Conservation (phyloP, 805 yeast genomes). For the Sugiyamaella floridensis region DNA sequence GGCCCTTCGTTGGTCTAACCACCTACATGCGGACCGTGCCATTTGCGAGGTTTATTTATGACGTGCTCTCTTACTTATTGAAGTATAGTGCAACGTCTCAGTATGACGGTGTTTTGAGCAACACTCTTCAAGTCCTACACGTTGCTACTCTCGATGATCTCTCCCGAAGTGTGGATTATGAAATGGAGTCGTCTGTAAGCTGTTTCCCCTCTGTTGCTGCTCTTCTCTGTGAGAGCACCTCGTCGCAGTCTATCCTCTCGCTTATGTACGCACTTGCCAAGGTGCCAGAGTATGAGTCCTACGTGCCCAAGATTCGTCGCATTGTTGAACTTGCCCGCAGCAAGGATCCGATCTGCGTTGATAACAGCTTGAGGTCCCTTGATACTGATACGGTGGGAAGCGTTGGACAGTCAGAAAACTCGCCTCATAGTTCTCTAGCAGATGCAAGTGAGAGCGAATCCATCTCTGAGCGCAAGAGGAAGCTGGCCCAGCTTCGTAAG, state of each 20-base stretch:
- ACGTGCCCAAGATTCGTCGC: conserved; percentile 5
- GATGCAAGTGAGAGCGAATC: conserved; percentile 32
- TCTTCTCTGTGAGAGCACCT: background rate
- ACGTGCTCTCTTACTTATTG: conserved; percentile 16
- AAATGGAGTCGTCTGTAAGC: background rate
- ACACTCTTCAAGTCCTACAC: conserved; percentile 63
- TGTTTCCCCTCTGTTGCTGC: background rate
- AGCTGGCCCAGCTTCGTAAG: conserved; percentile 62
- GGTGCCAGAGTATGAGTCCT: background rate
- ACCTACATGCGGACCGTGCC: conserved; percentile 23
- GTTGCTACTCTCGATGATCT: conserved; percentile 44
- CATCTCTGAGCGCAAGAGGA: conserved; percentile 42
- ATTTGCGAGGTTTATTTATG: conserved; percentile 22
- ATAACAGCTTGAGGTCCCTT: background rate
- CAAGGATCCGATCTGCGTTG: conserved; percentile 19
- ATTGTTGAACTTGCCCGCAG: conserved; percentile 3
- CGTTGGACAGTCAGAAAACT: conserved; percentile 40
- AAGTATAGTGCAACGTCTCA: conserved; percentile 28
- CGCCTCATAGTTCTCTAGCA: conserved; percentile 1
- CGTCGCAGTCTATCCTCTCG: background rate
- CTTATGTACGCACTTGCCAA: background rate
- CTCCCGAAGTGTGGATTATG: conserved; percentile 5
- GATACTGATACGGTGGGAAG: background rate
- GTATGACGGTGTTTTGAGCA: conserved; percentile 53
- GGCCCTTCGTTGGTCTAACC: conserved; percentile 28